Percentiles rank a stretch among this genome's conserved stretches.
These are phyloP conservation scores for Dalbergia cochinchinensis DNA, from an alignment of 306 rosid species.

Conservation along the genomic window DNA sequence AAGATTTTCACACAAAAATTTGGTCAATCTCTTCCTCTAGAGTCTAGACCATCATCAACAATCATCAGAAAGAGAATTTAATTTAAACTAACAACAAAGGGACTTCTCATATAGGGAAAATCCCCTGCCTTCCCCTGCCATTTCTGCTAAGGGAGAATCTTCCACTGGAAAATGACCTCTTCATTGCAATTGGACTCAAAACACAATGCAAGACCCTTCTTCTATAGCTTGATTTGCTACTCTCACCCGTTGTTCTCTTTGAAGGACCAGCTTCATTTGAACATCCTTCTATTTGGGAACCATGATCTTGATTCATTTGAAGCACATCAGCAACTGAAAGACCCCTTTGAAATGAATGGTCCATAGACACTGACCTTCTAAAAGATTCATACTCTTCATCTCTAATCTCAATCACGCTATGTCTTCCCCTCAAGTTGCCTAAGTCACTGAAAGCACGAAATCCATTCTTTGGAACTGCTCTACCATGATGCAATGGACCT, in stretches of 20 bases:
- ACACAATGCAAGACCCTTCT: constrained; percentile 68
- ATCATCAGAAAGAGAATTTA: constrained; percentile 2
- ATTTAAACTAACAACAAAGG: not conserved
- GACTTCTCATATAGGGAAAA: constrained; percentile 58
- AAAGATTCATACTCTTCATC: constrained; percentile 59
- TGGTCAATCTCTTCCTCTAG: constrained; percentile 39
- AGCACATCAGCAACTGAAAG: constrained; percentile 62
- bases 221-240: constrained; percentile 51
- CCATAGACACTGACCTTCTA: constrained; percentile 86
- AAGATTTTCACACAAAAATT: constrained; percentile 45
- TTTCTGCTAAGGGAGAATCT: constrained; percentile 67
- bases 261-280: constrained; percentile 64
- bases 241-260: constrained; percentile 62
- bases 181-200: constrained; percentile 77
- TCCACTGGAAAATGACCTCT: constrained; percentile 91
- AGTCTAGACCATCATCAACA: constrained; percentile 12
- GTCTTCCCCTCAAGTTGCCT: constrained; percentile 69
- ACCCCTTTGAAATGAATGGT: constrained; percentile 58
- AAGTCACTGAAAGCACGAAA: constrained; percentile 70
- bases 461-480: constrained; percentile 55
- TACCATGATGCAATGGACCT: not conserved
- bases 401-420: constrained; percentile 67
- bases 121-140: constrained; percentile 66
- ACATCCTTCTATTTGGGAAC: constrained; percentile 50
- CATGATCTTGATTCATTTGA: constrained; percentile 57